Conservation (phyloP, 495 filamentous ascomycete species). For the Penicillium desertorum region DNA sequence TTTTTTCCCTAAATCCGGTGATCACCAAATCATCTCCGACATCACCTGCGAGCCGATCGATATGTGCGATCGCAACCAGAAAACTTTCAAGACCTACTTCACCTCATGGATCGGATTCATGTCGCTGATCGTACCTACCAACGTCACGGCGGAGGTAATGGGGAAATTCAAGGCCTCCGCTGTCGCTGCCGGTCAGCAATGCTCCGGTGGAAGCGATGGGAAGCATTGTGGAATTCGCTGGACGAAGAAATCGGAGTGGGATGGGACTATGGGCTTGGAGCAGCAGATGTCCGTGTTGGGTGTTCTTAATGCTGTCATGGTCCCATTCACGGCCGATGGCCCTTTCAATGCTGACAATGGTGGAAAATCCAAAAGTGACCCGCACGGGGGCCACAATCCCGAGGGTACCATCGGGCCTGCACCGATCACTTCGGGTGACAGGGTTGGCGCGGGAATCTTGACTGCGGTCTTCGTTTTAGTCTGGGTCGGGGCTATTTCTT, state of each 20-base stretch:
- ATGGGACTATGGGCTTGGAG: slow-evolving; percentile 48
- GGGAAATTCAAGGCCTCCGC: slow-evolving; percentile 41
- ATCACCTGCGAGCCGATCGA: slow-evolving; percentile 62
- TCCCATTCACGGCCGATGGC: slow-evolving; percentile 36
- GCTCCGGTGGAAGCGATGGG: slow-evolving; percentile 53
- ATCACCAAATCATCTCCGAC: slow-evolving; percentile 37
- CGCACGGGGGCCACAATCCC: slow-evolving; percentile 45
- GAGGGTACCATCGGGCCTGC: slow-evolving; percentile 18
- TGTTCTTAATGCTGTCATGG: slow-evolving; percentile 51
- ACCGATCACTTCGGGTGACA: slow-evolving; percentile 52
- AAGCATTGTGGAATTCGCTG: slow-evolving; percentile 49
- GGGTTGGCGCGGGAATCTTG: slow-evolving; percentile 60
- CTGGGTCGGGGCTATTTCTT: slow-evolving; percentile 46
- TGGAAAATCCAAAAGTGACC: slow-evolving; percentile 60
- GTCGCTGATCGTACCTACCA: slow-evolving; percentile 36
- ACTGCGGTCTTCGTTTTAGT: slow-evolving; percentile 55
- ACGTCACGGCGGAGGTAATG: slow-evolving; percentile 3
- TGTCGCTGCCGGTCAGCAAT: slow-evolving; percentile 58
- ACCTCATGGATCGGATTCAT: slow-evolving; percentile 65
- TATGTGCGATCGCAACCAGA: slow-evolving; percentile 66
- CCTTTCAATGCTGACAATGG: slow-evolving; percentile 58
- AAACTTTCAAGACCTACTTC: slow-evolving; percentile 70
- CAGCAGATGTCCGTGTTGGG: slow-evolving; percentile 58
- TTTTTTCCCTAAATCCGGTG: slow-evolving; percentile 58
- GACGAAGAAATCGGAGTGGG: slow-evolving; percentile 40